phyloP scores from a whole-genome alignment of 805 yeast species.

The Yarrowia sp. region DNA sequence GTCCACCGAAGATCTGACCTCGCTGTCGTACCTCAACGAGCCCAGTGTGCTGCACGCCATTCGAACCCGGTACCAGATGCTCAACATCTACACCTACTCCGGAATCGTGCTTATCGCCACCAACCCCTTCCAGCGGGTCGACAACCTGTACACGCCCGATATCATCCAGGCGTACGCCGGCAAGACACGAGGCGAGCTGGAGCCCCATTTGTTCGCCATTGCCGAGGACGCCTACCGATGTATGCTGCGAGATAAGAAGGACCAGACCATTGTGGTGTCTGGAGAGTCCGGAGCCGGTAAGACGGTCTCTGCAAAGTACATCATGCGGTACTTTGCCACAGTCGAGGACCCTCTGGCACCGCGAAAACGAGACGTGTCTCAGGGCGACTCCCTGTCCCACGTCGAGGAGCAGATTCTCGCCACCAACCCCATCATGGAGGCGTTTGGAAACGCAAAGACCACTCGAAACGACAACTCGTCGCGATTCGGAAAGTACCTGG shows the following conservation, averaged over 20 bases:
- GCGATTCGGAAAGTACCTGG: slow-evolving; percentile 94
- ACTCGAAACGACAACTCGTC: slow-evolving; percentile 97
- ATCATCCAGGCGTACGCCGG: slow-evolving; percentile 95
- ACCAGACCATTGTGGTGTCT: slow-evolving; percentile 93
- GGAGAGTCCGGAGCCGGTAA: slow-evolving; percentile 99
- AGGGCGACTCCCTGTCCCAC: slow-evolving; percentile 66
- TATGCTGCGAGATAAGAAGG: slow-evolving; percentile 79
- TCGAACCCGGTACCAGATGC: slow-evolving; percentile 79
- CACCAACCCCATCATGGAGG: slow-evolving; percentile 95
- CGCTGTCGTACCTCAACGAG: slow-evolving; percentile 87
- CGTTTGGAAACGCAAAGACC: slow-evolving; percentile 98
- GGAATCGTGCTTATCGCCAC: slow-evolving; percentile 97
- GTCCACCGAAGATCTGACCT: slow-evolving; percentile 91
- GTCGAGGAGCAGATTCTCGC: slow-evolving; percentile 94
- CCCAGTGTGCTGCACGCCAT: slow-evolving; percentile 96
- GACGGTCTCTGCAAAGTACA: slow-evolving; percentile 94
- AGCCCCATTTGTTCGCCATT: slow-evolving; percentile 95
- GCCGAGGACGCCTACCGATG: slow-evolving; percentile 97
- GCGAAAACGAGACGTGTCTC: slow-evolving; percentile 30
- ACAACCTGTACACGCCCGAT: slow-evolving; percentile 85
- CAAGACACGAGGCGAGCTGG: slow-evolving; percentile 87
- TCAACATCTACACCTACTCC: slow-evolving; percentile 90
- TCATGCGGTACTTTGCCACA: slow-evolving; percentile 95
- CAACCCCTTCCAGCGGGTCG: slow-evolving; percentile 91
- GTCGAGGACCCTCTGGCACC: slow-evolving; percentile 59